These are phyloP conservation scores for Lecanosticta acicola DNA, from an alignment of 2,329 filamentous ascomycete species.

Conservation along the genomic window DNA sequence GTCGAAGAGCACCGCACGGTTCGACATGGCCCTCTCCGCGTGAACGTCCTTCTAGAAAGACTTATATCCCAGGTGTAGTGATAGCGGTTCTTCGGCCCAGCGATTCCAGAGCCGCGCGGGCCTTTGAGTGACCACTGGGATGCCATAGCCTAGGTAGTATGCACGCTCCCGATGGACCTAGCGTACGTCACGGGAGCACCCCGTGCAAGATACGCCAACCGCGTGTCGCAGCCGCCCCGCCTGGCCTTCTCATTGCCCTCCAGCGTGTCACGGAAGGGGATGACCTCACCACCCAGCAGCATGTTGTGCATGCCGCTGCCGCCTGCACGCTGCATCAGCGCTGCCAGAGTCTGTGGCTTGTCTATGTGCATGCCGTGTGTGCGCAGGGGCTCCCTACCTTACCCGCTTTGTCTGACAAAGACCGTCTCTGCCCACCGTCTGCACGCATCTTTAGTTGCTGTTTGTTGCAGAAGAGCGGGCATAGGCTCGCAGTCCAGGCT, in stretches of 20 bases:
- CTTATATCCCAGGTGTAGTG: constrained; percentile 13
- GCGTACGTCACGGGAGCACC: constrained; percentile 14
- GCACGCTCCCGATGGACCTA: constrained; percentile 14
- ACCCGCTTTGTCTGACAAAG: constrained; percentile 20
- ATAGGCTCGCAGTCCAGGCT: constrained; percentile 15
- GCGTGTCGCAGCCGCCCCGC: constrained; percentile 8
- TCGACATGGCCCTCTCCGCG: constrained; percentile 13
- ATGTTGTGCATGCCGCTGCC: constrained; percentile 18
- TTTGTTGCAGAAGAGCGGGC: constrained; percentile 21
- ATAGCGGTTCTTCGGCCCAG: constrained; percentile 8
- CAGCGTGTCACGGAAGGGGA: constrained; percentile 9
- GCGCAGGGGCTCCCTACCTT: constrained; percentile 16
- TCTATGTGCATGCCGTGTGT: constrained; percentile 18
- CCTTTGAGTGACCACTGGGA: constrained; percentile 9
- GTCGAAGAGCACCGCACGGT: constrained; percentile 7
- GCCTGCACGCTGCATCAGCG: constrained; percentile 12
- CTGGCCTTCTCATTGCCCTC: constrained; percentile 11
- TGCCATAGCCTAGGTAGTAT: constrained; percentile 16
- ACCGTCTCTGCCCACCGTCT: constrained; percentile 17
- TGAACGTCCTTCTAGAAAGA: constrained; percentile 22
- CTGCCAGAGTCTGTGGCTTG: constrained; percentile 14
- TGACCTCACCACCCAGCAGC: constrained; percentile 18
- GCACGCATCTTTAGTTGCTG: constrained; percentile 15
- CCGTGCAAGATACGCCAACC: constrained; percentile 17
- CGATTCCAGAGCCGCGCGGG: constrained; percentile 10